phyloP scores from a whole-genome alignment of 2,329 filamentous ascomycete genomes.

The Xylariomycetidae sp. region DNA sequence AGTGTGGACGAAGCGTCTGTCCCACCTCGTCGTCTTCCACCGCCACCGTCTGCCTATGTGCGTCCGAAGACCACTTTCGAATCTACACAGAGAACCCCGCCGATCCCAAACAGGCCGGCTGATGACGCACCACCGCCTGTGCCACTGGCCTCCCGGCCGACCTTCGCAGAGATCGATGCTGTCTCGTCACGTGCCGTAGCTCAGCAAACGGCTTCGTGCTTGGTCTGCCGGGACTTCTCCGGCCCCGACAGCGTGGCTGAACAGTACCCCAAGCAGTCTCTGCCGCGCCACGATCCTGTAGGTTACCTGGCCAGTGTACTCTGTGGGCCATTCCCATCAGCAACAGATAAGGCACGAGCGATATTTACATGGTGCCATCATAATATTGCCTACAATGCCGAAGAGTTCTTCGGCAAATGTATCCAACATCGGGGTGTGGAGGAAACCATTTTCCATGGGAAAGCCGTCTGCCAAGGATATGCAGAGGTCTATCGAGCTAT shows the following conservation, averaged over 20 bases:
- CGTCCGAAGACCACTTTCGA: slow-evolving; percentile 24
- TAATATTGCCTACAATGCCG: slow-evolving; percentile 80
- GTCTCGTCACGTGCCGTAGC: slow-evolving; percentile 28
- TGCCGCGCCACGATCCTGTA: slow-evolving; percentile 61
- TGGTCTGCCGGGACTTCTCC: slow-evolving; percentile 84
- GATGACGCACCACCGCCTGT: slow-evolving; percentile 39
- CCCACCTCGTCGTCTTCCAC: slow-evolving; percentile 34
- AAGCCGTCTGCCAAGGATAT: slow-evolving; percentile 89
- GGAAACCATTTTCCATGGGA: slow-evolving; percentile 67
- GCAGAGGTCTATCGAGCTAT: slow-evolving; percentile 76
- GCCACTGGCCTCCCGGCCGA: slow-evolving; percentile 46
- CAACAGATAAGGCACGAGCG: slow-evolving; percentile 84
- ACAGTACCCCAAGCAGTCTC: slow-evolving; percentile 63
- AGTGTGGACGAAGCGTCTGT: too few relatives aligned
- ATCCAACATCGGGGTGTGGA: slow-evolving; percentile 63
- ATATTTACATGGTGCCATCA: slow-evolving; percentile 96
- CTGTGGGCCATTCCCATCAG: slow-evolving; percentile 71
- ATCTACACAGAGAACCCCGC: slow-evolving; percentile 13
- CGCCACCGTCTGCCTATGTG: slow-evolving; percentile 27
- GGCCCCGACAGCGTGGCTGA: slow-evolving; percentile 71
- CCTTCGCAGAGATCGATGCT: slow-evolving; percentile 44
- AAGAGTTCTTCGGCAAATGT: slow-evolving; percentile 68
- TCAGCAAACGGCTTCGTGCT: slow-evolving; percentile 42
- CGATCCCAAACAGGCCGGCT: slow-evolving; percentile 19
- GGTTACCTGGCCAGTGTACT: slow-evolving; percentile 72